These are phyloP conservation scores for Nicotiana otophora DNA, from an alignment of 257 asterid species.

Conservation along the genomic window DNA sequence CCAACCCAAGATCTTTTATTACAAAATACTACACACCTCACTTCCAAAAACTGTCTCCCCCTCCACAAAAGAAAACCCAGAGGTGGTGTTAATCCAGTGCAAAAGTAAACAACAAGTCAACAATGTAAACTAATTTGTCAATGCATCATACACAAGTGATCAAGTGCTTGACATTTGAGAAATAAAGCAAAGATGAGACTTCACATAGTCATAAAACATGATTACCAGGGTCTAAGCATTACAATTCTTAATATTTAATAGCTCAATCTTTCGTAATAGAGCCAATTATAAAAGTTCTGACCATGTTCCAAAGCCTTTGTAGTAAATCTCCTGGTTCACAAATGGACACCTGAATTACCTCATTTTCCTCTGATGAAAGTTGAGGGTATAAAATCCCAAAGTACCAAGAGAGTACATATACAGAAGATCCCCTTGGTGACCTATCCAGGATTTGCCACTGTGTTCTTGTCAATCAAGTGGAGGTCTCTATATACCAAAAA, in stretches of 20 bases:
- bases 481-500: background rate
- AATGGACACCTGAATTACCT: background rate
- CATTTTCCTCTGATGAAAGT: background rate
- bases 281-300: background rate
- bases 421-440: background rate
- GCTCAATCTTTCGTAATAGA: background rate
- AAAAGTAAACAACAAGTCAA: background rate
- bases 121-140: background rate
- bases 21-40: background rate
- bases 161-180: slow-evolving; percentile 1
- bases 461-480: background rate
- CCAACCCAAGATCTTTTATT: background rate
- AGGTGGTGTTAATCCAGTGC: background rate
- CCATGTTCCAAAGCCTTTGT: background rate
- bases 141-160: background rate
- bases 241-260: background rate
- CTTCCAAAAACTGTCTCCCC: background rate
- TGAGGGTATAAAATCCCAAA: background rate
- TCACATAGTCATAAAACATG: background rate
- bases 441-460: background rate
- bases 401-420: background rate
- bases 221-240: background rate
- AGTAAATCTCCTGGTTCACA: background rate
- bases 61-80: background rate
- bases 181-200: background rate